Evolutionary conservation across 306 rosid species (phyloP).

Genomic region (Vicia faba): DNA sequence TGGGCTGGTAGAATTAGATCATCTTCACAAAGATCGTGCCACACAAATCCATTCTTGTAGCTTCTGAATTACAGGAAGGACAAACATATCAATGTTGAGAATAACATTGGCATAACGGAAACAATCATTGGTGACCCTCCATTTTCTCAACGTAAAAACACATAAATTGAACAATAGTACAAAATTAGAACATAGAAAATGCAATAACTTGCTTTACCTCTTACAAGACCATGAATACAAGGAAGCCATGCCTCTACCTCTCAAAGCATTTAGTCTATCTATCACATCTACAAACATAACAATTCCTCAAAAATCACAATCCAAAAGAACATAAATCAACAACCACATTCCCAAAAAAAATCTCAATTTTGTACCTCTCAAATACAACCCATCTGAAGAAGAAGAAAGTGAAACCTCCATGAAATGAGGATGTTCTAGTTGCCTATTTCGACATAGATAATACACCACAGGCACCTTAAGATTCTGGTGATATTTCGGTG

Average conservation of each 20-base stretch:
- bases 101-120: neutral
- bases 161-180: slow-evolving; percentile 33
- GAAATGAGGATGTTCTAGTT: slow-evolving; percentile 97
- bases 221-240: slow-evolving; percentile 96
- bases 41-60: slow-evolving; percentile 91
- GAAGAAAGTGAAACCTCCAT: slow-evolving; percentile 91
- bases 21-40: slow-evolving; percentile 94
- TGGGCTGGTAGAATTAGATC: slow-evolving; percentile 89
- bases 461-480: slow-evolving; percentile 86
- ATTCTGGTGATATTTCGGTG: slow-evolving; percentile 82
- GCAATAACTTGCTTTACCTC: slow-evolving; percentile 56
- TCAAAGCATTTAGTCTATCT: slow-evolving; percentile 68
- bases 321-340: neutral
- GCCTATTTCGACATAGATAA: slow-evolving; percentile 83
- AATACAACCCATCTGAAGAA: slow-evolving; percentile 73
- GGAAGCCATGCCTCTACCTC: slow-evolving; percentile 97
- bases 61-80: slow-evolving; percentile 62
- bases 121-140: neutral
- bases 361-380: slow-evolving; percentile 66
- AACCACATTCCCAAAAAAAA: neutral
- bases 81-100: slow-evolving; percentile 19
- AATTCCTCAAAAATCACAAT: slow-evolving; percentile 36
- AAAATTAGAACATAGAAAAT: slow-evolving; percentile 12
- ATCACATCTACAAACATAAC: slow-evolving; percentile 70
- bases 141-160: slow-evolving; percentile 13